A percentile compares a stretch with the other conserved stretches of the same genome.
phyloP scores from a whole-genome alignment of 1,139 yeast genomes.

The Suhomyces maxii region DNA sequence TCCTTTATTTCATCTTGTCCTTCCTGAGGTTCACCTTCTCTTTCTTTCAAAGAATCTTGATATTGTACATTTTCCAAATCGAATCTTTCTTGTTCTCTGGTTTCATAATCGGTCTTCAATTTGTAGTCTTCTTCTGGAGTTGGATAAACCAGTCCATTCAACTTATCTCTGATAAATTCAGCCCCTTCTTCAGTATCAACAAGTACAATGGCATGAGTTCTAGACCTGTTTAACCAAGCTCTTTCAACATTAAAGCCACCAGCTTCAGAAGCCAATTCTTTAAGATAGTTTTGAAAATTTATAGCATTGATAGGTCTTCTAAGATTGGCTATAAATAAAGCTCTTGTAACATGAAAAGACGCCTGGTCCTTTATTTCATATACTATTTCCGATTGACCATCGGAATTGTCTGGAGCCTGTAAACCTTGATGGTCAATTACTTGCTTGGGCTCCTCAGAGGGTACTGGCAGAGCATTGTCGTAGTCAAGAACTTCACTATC shows the following conservation, averaged over 20 bases:
- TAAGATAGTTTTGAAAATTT: conserved; percentile 36
- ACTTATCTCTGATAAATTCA: conserved; percentile 27
- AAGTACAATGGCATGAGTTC: conserved; percentile 46
- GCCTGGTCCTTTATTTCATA: conserved; percentile 34
- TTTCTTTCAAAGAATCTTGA: conserved; percentile 14
- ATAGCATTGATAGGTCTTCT: conserved; percentile 39
- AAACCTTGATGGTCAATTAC: conserved; percentile 29
- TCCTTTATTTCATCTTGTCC: conserved; percentile 6
- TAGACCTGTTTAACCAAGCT: conserved; percentile 44
- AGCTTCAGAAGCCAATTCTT: conserved; percentile 25
- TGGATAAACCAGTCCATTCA: conserved; percentile 38
- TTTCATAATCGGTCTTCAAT: conserved; percentile 24
- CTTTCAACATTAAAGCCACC: conserved; percentile 34
- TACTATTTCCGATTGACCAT: conserved; percentile 31
- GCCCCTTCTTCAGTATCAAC: conserved; percentile 43
- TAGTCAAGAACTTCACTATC: conserved; percentile 20
- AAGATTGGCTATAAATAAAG: conserved; percentile 45
- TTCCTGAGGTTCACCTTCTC: conserved; percentile 7
- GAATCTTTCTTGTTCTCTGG: conserved; percentile 23
- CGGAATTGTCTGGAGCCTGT: conserved; percentile 19
- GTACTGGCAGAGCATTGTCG: conserved; percentile 15
- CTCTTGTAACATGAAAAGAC: conserved; percentile 39
- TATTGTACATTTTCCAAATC: conserved; percentile 22
- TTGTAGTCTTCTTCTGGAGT: conserved; percentile 24
- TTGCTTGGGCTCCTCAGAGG: conserved; percentile 12